A percentile compares a stretch with the other conserved stretches of the same genome.
Conservation (phyloP, 768 basidiomycete genomes). For the Termitomyces sp. region DNA sequence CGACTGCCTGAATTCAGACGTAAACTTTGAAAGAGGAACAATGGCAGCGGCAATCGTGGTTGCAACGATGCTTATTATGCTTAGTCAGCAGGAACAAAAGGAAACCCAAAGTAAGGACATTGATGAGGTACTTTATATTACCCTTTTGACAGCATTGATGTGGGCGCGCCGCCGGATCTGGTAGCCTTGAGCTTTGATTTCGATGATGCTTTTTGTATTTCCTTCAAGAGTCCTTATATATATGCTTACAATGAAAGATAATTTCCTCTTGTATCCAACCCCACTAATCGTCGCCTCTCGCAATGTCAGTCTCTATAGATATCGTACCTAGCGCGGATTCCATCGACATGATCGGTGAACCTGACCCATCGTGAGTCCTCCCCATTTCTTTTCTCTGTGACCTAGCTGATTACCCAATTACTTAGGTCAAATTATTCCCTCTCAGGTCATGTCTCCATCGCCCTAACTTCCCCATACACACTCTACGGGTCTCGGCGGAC, state of each 20-base stretch:
- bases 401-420: background rate
- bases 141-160: conserved; percentile 7
- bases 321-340: conserved; percentile 53
- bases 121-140: background rate
- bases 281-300: conserved; percentile 11
- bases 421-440: conserved; percentile 81
- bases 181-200: conserved; percentile 8
- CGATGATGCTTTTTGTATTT: conserved; percentile 16
- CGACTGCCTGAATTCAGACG: background rate
- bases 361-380: conserved; percentile 52
- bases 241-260: conserved; percentile 12
- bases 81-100: conserved; percentile 20
- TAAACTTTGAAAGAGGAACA: conserved; percentile 10
- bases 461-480: conserved; percentile 50
- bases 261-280: conserved; percentile 14
- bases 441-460: conserved; percentile 71
- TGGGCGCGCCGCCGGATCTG: background rate
- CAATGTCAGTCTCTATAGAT: conserved; percentile 62
- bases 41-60: conserved; percentile 4
- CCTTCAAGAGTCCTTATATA: conserved; percentile 12
- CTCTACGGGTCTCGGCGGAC: conserved; percentile 50
- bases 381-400: background rate
- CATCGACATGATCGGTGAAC: conserved; percentile 67
- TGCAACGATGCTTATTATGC: too few relatives aligned
- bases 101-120: conserved; percentile 16